A percentile compares a stretch with the other conserved stretches of the same genome.
phyloP scores from a whole-genome alignment of 768 basidiomycete genomes.

The Gloeostereum incarnatum region DNA sequence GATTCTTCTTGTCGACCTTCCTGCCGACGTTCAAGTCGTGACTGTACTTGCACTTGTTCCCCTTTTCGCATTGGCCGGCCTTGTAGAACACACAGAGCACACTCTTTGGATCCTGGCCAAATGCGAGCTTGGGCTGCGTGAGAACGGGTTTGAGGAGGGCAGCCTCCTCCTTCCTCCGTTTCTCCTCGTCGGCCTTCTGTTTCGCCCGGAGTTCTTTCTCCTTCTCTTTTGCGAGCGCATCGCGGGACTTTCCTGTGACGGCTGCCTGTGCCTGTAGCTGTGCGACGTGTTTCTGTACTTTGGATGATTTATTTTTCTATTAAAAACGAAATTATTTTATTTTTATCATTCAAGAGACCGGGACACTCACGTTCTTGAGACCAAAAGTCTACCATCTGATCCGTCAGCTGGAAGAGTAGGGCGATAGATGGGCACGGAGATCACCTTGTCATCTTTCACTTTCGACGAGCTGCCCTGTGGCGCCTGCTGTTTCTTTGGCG shows the following conservation, averaged over 20 bases:
- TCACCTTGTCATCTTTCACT: slow-evolving; percentile 77
- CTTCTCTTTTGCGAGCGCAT: slow-evolving; percentile 73
- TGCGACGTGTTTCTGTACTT: slow-evolving; percentile 81
- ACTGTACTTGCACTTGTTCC: slow-evolving; percentile 93
- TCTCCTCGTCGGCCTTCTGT: slow-evolving; percentile 71
- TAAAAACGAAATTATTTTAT: slow-evolving; percentile 5
- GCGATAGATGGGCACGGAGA: slow-evolving; percentile 6
- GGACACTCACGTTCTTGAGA: slow-evolving; percentile 61
- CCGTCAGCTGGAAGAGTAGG: slow-evolving; percentile 17
- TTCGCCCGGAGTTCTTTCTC: slow-evolving; percentile 74
- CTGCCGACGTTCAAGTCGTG: slow-evolving; percentile 85
- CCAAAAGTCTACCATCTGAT: slow-evolving; percentile 60
- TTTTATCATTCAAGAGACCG: slow-evolving; percentile 2
- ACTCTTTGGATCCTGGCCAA: slow-evolving; percentile 95
- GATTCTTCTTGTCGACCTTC: slow-evolving; percentile 91
- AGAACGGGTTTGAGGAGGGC: slow-evolving; percentile 67
- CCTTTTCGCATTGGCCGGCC: slow-evolving; percentile 90
- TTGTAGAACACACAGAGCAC: slow-evolving; percentile 90
- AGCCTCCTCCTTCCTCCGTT: slow-evolving; percentile 77
- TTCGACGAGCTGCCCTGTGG: slow-evolving; percentile 49
- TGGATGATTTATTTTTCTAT: slow-evolving; percentile 92
- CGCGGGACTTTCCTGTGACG: slow-evolving; percentile 71
- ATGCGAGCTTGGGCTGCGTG: slow-evolving; percentile 41
- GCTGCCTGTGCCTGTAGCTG: slow-evolving; percentile 73
- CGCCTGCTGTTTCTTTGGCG: slow-evolving; percentile 80